Percentiles rank a stretch among this genome's conserved stretches.
These are phyloP conservation scores for Oryza brachyantha DNA, from an alignment of 176 grass and related monocot species.

Conservation along the genomic window DNA sequence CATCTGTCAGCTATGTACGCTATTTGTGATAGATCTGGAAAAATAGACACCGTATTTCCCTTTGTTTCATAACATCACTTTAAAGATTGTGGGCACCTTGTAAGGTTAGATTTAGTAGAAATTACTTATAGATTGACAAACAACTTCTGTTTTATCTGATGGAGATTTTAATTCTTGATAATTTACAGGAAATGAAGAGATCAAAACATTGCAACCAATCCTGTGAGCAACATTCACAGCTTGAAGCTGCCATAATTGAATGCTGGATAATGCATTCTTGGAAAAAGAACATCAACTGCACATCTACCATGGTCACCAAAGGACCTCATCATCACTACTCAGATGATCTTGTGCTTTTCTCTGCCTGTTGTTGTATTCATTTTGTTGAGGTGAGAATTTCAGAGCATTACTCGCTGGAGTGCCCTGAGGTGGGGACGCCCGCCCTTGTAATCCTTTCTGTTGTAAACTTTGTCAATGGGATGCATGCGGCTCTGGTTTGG, in stretches of 20 bases:
- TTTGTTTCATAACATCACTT: not conserved
- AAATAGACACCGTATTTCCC: not conserved
- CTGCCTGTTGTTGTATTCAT: slow-evolving; percentile 38
- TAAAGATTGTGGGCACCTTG: not conserved
- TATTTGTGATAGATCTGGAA: slow-evolving; percentile 12
- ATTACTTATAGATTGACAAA: slow-evolving; percentile 6
- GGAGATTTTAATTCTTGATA: slow-evolving; percentile 4
- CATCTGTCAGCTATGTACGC: not conserved
- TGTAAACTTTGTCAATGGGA: slow-evolving; percentile 13
- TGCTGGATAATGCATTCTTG: slow-evolving; percentile 11
- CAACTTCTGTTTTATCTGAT: slow-evolving; percentile 28
- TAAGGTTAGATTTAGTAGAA: not conserved
- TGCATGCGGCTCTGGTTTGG: slow-evolving; percentile 18
- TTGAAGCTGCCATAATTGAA: slow-evolving; percentile 25
- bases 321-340: slow-evolving; percentile 16
- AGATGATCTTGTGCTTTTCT: slow-evolving; percentile 27
- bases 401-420: slow-evolving; percentile 12
- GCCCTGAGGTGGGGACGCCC: slow-evolving; percentile 3
- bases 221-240: slow-evolving; percentile 22
- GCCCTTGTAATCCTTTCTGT: slow-evolving; percentile 33
- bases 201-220: slow-evolving; percentile 15
- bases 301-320: slow-evolving; percentile 14
- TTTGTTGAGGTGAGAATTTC: slow-evolving; percentile 36
- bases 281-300: slow-evolving; percentile 30
- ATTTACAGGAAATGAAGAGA: slow-evolving; percentile 41